Conservation (phyloP, 208 protist species). For the Leishmania turanica region DNA sequence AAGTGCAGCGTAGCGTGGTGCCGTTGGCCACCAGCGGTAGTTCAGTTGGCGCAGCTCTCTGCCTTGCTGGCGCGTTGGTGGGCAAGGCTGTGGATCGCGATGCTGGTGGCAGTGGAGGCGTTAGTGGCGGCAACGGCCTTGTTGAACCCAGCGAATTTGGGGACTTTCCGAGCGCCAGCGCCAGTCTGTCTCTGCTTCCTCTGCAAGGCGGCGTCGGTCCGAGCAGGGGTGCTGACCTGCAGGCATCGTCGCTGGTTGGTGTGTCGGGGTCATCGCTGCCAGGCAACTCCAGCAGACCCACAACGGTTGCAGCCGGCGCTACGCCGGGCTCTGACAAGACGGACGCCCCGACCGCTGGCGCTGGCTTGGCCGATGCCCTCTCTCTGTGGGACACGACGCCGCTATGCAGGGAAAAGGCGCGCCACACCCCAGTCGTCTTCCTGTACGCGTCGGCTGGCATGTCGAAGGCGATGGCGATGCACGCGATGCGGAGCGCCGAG, state of each 20-base stretch:
- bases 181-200: not conserved
- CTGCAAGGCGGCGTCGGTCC: not conserved
- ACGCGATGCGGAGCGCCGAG: slow-evolving; percentile 29
- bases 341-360: not conserved
- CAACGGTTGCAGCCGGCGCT: not conserved
- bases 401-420: slow-evolving; percentile 32
- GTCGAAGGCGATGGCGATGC: slow-evolving; percentile 48
- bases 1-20: not conserved
- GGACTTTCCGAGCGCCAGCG: not conserved
- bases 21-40: not conserved
- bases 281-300: not conserved
- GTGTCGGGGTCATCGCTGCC: not conserved
- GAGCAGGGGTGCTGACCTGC: not conserved
- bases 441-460: slow-evolving; percentile 59
- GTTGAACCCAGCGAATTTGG: not conserved
- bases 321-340: not conserved
- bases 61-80: not conserved
- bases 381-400: slow-evolving; percentile 45
- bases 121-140: not conserved
- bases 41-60: not conserved
- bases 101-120: not conserved
- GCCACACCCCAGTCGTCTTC: slow-evolving; percentile 28
- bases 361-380: not conserved
- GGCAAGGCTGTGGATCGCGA: not conserved
- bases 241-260: not conserved